Base-by-base conservation (phyloP, 1,139 yeast genomes). In the Kurtzmaniella quercitrusa region DNA sequence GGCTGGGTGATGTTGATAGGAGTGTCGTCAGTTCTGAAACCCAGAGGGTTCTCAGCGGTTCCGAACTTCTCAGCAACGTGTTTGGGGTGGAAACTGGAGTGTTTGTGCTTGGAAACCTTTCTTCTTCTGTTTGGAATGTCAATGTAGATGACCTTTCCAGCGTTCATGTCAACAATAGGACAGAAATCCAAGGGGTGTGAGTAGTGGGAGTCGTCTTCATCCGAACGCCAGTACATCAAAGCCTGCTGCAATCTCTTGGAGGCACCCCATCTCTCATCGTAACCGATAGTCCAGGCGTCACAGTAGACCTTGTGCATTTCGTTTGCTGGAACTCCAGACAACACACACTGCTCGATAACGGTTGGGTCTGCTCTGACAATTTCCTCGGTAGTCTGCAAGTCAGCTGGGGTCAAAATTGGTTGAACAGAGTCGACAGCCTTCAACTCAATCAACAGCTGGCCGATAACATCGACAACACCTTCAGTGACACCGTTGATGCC, bases 201-300 rank as follows among this genome's bases (percentile, higher is more conserved):
- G 66, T 85, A 85, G 61, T 84, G 91, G 42, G 89, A 82, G 60
- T 85, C 93, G 59, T 85, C 87, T 62, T 82, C 89, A 56, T 82
- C 72, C n/a, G 81, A 71, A 66, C 90, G 76, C 75, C 82, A 85
- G 69, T 83, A 85, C 77, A 85, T 75, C 63, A 85, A 75, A 34
- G 91, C 91, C 64, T 85, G 94, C 64, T 85, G 93, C 51, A 85
- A 75, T 64, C 94, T 75, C 58, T 81, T 81, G 41, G 81, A 72
- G 41, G 84, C 78, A 40, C 90, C 94, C 82, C 90, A 85, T 66
- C 93, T 77, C 64, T 84, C 93, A 60, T 85, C 94, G 59, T 81
- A 84, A 47, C 93, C 93, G 58, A 85, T 83, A 41, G 93, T 83
- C 96, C 85, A 85, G 54, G 84, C 91, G 58, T 85, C 94, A 69